Percentiles rank a stretch among this genome's conserved stretches.
These are phyloP conservation scores for Fusarium devonianum DNA, from an alignment of 2,329 filamentous ascomycete species.

Conservation along the genomic window DNA sequence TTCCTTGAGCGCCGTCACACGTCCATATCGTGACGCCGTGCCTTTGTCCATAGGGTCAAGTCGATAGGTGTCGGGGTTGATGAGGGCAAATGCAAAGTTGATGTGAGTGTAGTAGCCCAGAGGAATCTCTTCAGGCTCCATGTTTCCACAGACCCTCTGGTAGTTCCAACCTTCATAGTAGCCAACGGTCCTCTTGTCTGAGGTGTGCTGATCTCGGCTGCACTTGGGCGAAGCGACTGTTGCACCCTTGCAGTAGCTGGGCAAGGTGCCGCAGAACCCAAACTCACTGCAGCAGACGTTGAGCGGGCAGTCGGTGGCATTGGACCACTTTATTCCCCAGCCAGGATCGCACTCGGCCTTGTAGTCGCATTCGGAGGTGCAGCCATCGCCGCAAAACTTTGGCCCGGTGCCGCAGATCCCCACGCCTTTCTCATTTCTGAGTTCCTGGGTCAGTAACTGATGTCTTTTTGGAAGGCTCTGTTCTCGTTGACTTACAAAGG, in stretches of 20 bases:
- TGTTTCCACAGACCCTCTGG: slow-evolving; percentile 29
- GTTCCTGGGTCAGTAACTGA: background rate
- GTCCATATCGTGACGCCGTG: background rate
- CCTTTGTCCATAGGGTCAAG: slow-evolving; percentile 18
- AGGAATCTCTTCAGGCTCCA: slow-evolving; percentile 38
- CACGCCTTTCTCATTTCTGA: fast-evolving
- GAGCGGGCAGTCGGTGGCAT: slow-evolving; percentile 40
- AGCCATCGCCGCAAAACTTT: slow-evolving; percentile 16
- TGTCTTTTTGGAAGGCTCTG: too few relatives aligned
- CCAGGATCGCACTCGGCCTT: slow-evolving; percentile 44
- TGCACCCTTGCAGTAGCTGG: background rate
- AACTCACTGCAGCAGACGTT: slow-evolving; percentile 48
- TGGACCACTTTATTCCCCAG: slow-evolving; percentile 36
- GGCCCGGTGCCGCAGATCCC: background rate
- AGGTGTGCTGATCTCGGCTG: background rate
- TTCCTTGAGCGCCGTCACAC: slow-evolving; percentile 34
- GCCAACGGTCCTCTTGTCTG: slow-evolving; percentile 29
- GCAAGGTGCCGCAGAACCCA: slow-evolving; percentile 45
- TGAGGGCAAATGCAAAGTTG: slow-evolving; percentile 45
- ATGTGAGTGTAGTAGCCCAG: slow-evolving; percentile 43
- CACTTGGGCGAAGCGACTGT: background rate
- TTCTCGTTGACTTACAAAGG: background rate
- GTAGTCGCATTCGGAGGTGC: slow-evolving; percentile 32
- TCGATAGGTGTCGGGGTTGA: slow-evolving; percentile 43
- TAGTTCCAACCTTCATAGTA: slow-evolving; percentile 44